Evolutionary conservation across 306 rosid genomes (phyloP), one percentile per base, ranked within the genome.

Genomic region (Sechiopsis laciniata): DNA sequence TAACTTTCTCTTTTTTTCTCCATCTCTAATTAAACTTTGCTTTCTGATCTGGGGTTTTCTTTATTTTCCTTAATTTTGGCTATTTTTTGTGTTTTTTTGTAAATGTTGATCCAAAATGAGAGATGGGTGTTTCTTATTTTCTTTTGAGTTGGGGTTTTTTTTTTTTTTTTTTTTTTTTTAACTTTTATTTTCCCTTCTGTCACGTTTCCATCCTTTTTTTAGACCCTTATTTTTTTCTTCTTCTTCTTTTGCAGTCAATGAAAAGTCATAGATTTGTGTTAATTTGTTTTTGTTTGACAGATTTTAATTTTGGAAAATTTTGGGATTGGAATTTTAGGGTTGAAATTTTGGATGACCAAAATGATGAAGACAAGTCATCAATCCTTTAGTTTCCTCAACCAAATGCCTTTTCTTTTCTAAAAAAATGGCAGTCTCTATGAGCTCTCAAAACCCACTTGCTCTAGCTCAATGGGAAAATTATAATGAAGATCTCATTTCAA

Each of bases 161-260:
- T 1, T 26, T 1, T 1, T 26, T 26, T 26, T 26, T 26, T 26
- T n/a, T n/a, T n/a, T n/a, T 26, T 26, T 26, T 1, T 26, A 32
- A 62, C 15, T 50, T 50, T 80, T 61, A 24, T 83, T 82, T 71
- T 74, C 17, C 68, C 48, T 76, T 68, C 52, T 70, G 96, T 88
- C 85, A 87, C 55, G 97, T 90, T 97, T 86, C 90, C 87, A 89
- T 90, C 88, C 5, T 42, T 59, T 57, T 42, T 59, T 57, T 67
- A 82, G 87, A 82, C 87, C 74, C 74, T 78, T 37, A 5, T 57
- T 78, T 83, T 75, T 37, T 37, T 37, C 37, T 32, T 32, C 37
- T 32, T 32, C 37, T 80, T 86, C 85, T 86, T 84, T 86, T 87
- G 73, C 91, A 85, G 96, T 90, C 83, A 86, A 80, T 75, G 77